A percentile compares a stretch with the other conserved stretches of the same genome.
phyloP scores from a whole-genome alignment of 2,329 filamentous ascomycete genomes.

The Epicoccum nigrum region DNA sequence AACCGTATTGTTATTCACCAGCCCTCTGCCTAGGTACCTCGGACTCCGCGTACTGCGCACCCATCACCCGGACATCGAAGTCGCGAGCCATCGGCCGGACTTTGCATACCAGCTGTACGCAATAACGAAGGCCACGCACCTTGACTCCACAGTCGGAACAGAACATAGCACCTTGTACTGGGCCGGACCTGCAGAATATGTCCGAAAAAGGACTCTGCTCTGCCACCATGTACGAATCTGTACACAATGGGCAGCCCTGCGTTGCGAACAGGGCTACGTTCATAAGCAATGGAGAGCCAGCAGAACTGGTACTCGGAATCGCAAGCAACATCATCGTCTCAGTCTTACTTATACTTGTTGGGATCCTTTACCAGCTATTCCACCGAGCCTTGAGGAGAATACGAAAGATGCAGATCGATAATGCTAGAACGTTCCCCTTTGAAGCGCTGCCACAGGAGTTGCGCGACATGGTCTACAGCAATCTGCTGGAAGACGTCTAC shows the following conservation, averaged over 20 bases:
- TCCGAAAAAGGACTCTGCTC: constrained; percentile 3
- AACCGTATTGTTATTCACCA: not conserved
- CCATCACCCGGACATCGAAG: constrained; percentile 8
- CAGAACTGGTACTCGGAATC: not conserved
- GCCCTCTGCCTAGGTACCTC: not conserved
- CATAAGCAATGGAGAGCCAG: not conserved
- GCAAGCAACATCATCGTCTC: not conserved
- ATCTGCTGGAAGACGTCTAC: constrained; percentile 39
- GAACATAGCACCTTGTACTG: constrained; percentile 5
- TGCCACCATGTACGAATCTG: constrained; percentile 3
- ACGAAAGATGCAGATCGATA: constrained; percentile 29
- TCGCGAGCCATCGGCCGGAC: constrained; percentile 3
- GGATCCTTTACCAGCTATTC: constrained; percentile 18
- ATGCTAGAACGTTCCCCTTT: constrained; percentile 35
- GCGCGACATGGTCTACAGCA: constrained; percentile 41
- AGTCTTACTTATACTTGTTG: constrained; percentile 13
- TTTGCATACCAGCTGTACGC: constrained; percentile 1
- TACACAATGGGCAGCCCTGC: not conserved
- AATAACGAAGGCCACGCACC: not conserved
- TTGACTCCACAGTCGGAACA: not conserved
- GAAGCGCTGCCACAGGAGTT: constrained; percentile 40
- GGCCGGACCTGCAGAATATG: constrained; percentile 7
- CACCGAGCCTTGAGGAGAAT: constrained; percentile 17
- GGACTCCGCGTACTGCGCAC: constrained; percentile 2
- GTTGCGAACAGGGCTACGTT: not conserved